phyloP scores from a whole-genome alignment of 768 basidiomycete species.

The Hygrophoropsis aurantiaca region DNA sequence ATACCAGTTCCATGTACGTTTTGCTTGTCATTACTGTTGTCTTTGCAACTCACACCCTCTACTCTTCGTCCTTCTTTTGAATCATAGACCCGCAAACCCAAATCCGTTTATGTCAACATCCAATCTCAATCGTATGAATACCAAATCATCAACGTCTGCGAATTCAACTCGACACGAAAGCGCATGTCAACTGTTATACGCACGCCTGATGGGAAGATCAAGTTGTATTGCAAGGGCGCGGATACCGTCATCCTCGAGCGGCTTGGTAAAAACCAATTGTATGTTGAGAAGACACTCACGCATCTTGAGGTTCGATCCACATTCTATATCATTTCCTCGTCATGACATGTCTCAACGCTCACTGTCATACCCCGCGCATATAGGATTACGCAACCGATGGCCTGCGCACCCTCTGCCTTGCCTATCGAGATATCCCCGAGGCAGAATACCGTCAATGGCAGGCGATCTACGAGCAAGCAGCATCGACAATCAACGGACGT shows the following conservation, averaged over 20 bases:
- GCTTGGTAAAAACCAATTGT: constrained; percentile 80
- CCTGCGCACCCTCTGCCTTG: constrained; percentile 93
- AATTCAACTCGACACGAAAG: constrained; percentile 97
- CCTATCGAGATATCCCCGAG: constrained; percentile 88
- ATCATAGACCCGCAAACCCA: constrained; percentile 87
- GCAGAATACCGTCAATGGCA: constrained; percentile 92
- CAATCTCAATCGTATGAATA: constrained; percentile 74
- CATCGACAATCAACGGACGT: constrained; percentile 92
- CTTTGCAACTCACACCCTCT: constrained; percentile 31
- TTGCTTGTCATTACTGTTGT: neutral
- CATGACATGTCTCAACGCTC: too few species aligned
- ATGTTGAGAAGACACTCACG: constrained; percentile 78
- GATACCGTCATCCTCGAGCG: constrained; percentile 97
- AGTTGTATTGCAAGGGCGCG: constrained; percentile 94
- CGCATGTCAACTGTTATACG: constrained; percentile 96
- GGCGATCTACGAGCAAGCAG: constrained; percentile 85
- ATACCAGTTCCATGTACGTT: constrained; percentile 88
- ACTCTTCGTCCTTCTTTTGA: neutral
- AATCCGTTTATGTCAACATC: constrained; percentile 88
- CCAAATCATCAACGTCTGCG: constrained; percentile 94
- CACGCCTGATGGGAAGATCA: constrained; percentile 86
- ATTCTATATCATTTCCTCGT: constrained; percentile 7
- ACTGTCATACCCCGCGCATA: constrained; percentile 5
- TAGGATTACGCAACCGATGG: constrained; percentile 98
- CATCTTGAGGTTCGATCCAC: constrained; percentile 76